Evolutionary conservation across 768 basidiomycete species (phyloP), one percentile per base, ranked within the genome.

Genomic region (Amanita molliuscula): DNA sequence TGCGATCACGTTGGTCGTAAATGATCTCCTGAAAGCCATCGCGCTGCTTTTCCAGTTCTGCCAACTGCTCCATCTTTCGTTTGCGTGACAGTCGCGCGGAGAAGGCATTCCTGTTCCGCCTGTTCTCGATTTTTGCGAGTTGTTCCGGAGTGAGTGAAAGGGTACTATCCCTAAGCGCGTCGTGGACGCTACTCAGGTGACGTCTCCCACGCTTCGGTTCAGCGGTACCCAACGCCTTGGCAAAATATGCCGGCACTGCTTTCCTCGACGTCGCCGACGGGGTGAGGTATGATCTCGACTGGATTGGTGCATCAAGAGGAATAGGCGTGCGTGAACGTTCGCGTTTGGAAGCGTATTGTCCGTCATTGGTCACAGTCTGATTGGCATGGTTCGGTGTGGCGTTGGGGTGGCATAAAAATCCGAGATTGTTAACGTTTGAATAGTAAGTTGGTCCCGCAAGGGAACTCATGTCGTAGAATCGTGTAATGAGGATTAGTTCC

Each of bases 91-190:
- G 77, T 2, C 91, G 78, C 5, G 92, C 92, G 0, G 91, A 90
- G 4, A 91, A 65, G 2, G 91, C 92, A 57, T 95, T 95, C 66
- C 83, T 81, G 7, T 82, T 74, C 26, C 91, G 78, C 70, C 91
- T 92, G 37, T 75, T 76, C 57, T 81, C 83, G 55, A 87, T 86
- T 56, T 82, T 81, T 60, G 84, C 78, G 58, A 79, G 68, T 57
- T 75, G 72, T 2, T 73, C 65, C 0, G 74, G 68, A 10, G 76
- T 70, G 10, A 65, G 59, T 11, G 64, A 62, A 2, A 62, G 63
- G 18, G 69, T 61, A 31, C 72, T 67, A 11, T 74, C 72, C 16
- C 63, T 66, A 20, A 71, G 81, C 54, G 81, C 78, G 6, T 68
- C 78, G 0, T 76, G 76, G 8, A 67, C 68, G 0, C 3, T 71